phyloP scores from a whole-genome alignment of 2,329 filamentous ascomycete genomes.

The Gyromitra esculenta region DNA sequence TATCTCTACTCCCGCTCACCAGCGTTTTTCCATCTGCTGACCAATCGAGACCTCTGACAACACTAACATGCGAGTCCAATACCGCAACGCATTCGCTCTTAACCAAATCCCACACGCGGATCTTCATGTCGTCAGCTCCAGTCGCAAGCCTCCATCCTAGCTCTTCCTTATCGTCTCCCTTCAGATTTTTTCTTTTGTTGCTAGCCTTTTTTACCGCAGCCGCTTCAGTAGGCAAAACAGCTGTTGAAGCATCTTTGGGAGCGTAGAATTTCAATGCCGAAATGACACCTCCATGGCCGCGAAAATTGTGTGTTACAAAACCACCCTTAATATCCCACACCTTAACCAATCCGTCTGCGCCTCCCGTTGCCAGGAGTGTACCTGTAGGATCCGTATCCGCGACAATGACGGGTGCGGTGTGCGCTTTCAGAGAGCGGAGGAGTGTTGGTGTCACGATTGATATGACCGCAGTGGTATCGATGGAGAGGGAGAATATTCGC shows the following conservation, averaged over 20 bases:
- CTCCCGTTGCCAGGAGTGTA: conserved; percentile 89
- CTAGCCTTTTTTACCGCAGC: conserved; percentile 54
- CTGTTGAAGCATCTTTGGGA: conserved; percentile 61
- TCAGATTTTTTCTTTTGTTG: conserved; percentile 61
- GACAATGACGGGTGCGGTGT: conserved; percentile 87
- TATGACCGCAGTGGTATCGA: conserved; percentile 63
- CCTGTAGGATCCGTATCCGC: conserved; percentile 85
- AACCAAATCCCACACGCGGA: conserved; percentile 90
- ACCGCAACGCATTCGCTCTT: conserved; percentile 80
- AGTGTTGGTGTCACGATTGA: conserved; percentile 72
- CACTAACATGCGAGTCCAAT: conserved; percentile 91
- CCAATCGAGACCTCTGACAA: conserved; percentile 85
- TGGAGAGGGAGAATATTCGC: conserved; percentile 82
- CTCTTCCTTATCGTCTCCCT: conserved; percentile 63
- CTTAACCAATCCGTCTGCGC: conserved; percentile 92
- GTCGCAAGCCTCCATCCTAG: conserved; percentile 81
- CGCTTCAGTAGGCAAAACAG: conserved; percentile 18
- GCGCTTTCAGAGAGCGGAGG: conserved; percentile 84
- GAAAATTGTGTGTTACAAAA: conserved; percentile 93
- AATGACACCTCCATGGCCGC: conserved; percentile 88
- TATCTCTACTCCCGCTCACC: conserved; percentile 87
- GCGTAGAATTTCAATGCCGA: conserved; percentile 91
- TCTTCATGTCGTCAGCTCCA: conserved; percentile 91
- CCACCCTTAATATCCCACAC: conserved; percentile 94
- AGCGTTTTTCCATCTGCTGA: conserved; percentile 63